Base-by-base conservation (phyloP, 1,284 basidiomycete genomes). In the Cryptococcus wingfieldii region DNA sequence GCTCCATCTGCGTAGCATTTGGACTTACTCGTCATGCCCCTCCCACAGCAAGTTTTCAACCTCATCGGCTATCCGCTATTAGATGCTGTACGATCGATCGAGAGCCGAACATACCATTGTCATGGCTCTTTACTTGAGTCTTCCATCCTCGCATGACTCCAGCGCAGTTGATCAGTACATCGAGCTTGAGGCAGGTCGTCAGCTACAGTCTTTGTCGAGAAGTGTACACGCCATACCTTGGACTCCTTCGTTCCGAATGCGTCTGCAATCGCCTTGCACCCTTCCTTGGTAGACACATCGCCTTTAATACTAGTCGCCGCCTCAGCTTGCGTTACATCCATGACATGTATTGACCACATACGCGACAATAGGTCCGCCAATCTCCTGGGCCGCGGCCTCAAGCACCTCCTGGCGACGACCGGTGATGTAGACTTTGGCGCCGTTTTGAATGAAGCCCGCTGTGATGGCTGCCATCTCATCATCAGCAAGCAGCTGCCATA, bases 391-490 rank as follows among this genome's bases (percentile, higher is more conserved):
- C 14, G 75, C 60, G 12, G 52, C 54, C 9, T 76, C 66, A 23
- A 77, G 61, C 1, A 75, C 67, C 27, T 77, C 75, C 34, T 61
- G 59, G 19, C 77, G 61, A 31, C 77, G 63, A 12, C 75, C 77
- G 12, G 71, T 71, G 64, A 77, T 77, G 62, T 72, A 74, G 9
- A 78, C 77, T 53, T 67, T 71, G 42, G 75, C 73, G 23, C 77
- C 77, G 60, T 78, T 78, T 47, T 62, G 57, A 2, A 64, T 69
- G 55, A 73, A 75, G 0, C 72, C 72, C 13, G 63, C 59, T 13
- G 74, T 69, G 48, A 75, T 68, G n/a, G 69, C 70, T 71, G 48
- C 3, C 3, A 38, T 43, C 31, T 13, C 14, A 31, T 2, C 4
- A 25, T 48, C 16, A 55, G n/a, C 45, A 18, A 34, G 23, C 28